Percentiles rank a stretch among this genome's conserved stretches.
Conservation (phyloP, 805 yeast genomes). For the Myxozyma melibiosi region DNA sequence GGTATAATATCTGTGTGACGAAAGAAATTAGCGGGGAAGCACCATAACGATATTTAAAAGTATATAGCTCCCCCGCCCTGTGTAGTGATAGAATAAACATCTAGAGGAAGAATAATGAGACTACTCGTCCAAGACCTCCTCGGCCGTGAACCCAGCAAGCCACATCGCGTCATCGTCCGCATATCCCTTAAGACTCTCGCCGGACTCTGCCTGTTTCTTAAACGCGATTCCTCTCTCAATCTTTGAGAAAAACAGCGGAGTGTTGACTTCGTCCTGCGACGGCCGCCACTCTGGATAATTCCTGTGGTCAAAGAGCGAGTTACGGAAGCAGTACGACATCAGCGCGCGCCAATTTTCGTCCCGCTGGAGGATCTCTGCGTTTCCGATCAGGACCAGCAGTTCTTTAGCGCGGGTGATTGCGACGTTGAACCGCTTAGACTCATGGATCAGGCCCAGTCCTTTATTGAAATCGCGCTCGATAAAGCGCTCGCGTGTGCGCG, state of each 20-base stretch:
- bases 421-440: slow-evolving; percentile 46
- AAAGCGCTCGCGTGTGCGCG: slow-evolving; percentile 27
- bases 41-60: too few species aligned
- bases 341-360: slow-evolving; percentile 31
- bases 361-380: slow-evolving; percentile 39
- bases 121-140: slow-evolving; percentile 17
- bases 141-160: slow-evolving; percentile 28
- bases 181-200: not conserved
- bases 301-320: slow-evolving; percentile 17
- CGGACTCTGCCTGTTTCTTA: not conserved
- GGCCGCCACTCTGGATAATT: slow-evolving; percentile 18
- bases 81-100: too few species aligned
- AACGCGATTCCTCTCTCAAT: slow-evolving; percentile 17
- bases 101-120: too few species aligned
- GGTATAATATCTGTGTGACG: too few species aligned
- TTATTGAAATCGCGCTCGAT: slow-evolving; percentile 15
- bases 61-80: too few species aligned
- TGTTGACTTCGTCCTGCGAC: slow-evolving; percentile 19
- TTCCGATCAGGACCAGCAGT: slow-evolving; percentile 51
- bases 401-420: slow-evolving; percentile 51
- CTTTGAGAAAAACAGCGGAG: slow-evolving; percentile 23
- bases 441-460: slow-evolving; percentile 31
- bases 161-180: slow-evolving; percentile 29
- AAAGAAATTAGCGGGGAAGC: too few species aligned
- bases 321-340: slow-evolving; percentile 23